phyloP scores from a whole-genome alignment of 257 asterid genomes.

The Leonotis leonurus region DNA sequence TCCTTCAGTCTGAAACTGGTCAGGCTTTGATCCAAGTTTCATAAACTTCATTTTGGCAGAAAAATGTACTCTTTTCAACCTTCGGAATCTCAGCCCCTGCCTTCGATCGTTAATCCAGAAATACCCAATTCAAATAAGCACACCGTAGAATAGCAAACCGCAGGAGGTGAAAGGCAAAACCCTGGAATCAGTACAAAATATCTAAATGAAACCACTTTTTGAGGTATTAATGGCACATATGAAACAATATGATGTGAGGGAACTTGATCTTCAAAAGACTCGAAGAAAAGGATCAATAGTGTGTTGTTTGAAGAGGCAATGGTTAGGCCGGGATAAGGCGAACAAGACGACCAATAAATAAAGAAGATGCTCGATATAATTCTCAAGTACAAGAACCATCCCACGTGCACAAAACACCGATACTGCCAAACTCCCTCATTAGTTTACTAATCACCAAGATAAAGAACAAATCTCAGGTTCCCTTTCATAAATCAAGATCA shows the following conservation, averaged over 20 bases:
- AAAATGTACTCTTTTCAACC: slow-evolving; percentile 2
- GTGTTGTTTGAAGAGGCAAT: neutral
- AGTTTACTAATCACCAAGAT: slow-evolving; percentile 8
- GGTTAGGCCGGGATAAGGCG: neutral
- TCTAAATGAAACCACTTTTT: neutral
- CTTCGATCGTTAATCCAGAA: neutral
- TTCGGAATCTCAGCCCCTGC: neutral
- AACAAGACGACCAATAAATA: slow-evolving; percentile 3
- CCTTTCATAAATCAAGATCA: slow-evolving; percentile 27
- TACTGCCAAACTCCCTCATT: slow-evolving; percentile 20
- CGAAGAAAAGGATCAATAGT: neutral
- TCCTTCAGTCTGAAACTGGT: slow-evolving; percentile 67
- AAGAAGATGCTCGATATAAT: slow-evolving; percentile 22
- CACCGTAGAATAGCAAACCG: slow-evolving; percentile 26
- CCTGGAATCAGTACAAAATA: neutral
- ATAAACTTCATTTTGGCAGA: slow-evolving; percentile 61
- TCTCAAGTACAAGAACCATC: slow-evolving; percentile 22
- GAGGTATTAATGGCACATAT: neutral
- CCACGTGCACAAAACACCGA: slow-evolving; percentile 29
- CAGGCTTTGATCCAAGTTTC: slow-evolving; percentile 87
- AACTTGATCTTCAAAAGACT: neutral
- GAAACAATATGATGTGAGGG: neutral
- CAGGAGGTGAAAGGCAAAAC: neutral
- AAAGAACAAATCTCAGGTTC: slow-evolving; percentile 13
- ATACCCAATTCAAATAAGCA: neutral